Base-by-base conservation (phyloP, 805 yeast genomes). In the Wickerhamiella kurtzmanii region DNA sequence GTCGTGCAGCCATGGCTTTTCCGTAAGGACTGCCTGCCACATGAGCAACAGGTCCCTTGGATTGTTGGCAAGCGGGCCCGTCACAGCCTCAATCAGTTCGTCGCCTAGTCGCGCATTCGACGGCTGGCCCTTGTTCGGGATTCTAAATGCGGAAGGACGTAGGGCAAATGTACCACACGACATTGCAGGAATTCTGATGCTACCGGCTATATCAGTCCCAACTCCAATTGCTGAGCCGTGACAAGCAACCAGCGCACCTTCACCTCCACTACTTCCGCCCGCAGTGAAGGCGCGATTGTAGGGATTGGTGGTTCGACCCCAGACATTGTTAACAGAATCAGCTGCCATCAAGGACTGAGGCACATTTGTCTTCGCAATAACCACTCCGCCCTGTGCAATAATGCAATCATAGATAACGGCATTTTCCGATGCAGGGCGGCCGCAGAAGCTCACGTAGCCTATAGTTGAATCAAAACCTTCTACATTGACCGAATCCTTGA, bases 401-500 rank as follows among this genome's bases (percentile, higher is more conserved):
- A 76, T 61, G 18, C 72, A 66, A 48, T 71, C 67, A 16, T 70
- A 63, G n/a, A 76, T 68, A 18, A 65, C 64, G 9, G 77, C 71
- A 54, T 73, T 74, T 44, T 67, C 68, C 3, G 59, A 56, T 2
- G 78, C 68, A n/a, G 76, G 63, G 55, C 72, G 67, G 48, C 48
- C 46, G 13, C 52, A 25, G 21, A 54, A 50, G n/a, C 54, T 50
- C 17, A 52, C 53, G 43, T 47, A 56, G 2, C 60, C 62, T 15
- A 53, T 46, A n/a, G 76, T 74, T 11, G 82, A 76, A 53, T 74
- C 71, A 50, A 67, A 72, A 20, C 75, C 80, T 45, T 63, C 66
- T 55, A 68, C 74, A 51, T 71, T 68, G 62, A 76, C 72, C 58
- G 79, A 84, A 56, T 80, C 86, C 57, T 80, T 80, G 41, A 80